phyloP scores from a whole-genome alignment of 192 early-diverging fungal species.

The Borealophlyctis nickersoniae region DNA sequence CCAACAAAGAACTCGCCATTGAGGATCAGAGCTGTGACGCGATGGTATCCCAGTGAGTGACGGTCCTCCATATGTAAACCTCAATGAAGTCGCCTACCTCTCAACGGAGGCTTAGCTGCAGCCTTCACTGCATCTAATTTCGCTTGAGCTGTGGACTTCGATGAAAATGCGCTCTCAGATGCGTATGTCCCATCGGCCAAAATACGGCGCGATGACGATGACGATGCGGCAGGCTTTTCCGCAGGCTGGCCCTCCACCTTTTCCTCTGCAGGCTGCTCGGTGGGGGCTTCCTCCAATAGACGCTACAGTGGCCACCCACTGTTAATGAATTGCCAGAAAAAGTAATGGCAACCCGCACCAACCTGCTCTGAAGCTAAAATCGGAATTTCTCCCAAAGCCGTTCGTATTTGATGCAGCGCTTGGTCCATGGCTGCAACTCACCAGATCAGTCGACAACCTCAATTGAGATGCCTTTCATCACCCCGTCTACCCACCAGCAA shows the following conservation, averaged over 20 bases:
- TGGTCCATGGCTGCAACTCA: constrained; percentile 64
- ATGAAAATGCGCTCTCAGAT: constrained; percentile 85
- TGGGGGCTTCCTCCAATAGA: constrained; percentile 65
- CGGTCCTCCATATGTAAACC: not conserved
- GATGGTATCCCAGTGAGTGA: constrained; percentile 17
- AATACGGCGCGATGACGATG: constrained; percentile 60
- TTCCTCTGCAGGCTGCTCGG: constrained; percentile 43
- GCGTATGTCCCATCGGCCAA: constrained; percentile 98
- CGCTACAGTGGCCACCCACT: constrained; percentile 38
- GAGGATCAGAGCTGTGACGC: constrained; percentile 68
- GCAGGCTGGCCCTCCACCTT: constrained; percentile 33
- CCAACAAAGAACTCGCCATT: constrained; percentile 93
- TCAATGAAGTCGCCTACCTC: constrained; percentile 33
- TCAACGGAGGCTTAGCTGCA: constrained; percentile 62
- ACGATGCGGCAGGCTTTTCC: constrained; percentile 28
- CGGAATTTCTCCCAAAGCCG: constrained; percentile 87
- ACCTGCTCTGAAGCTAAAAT: constrained; percentile 90
- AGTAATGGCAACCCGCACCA: constrained; percentile 13
- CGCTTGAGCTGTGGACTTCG: constrained; percentile 30
- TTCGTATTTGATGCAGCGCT: constrained; percentile 77
- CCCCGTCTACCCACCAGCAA: not conserved
- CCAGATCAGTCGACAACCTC: not conserved
- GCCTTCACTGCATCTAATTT: constrained; percentile 33
- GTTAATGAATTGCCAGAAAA: no score
- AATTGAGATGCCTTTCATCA: not conserved